Evolutionary conservation across 495 filamentous ascomycete species (phyloP).

Genomic region (Collariella sp.): DNA sequence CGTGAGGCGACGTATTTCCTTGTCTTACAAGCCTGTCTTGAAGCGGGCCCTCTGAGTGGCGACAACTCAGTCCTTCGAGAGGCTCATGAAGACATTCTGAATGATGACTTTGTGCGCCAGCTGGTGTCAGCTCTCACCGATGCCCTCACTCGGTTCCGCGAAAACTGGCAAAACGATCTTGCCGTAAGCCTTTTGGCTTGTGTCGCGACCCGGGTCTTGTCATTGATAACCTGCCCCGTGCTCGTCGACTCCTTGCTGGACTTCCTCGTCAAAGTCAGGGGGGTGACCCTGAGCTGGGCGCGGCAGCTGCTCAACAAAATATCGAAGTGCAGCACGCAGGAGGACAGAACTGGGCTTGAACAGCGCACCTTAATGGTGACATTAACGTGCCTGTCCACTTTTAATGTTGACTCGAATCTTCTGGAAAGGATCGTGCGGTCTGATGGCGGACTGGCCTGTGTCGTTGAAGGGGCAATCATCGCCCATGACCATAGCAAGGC

Average conservation of each 20-base stretch:
- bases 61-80: background rate
- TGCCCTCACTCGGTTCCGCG: conserved; percentile 6
- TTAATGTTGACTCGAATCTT: conserved; percentile 1
- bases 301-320: conserved; percentile 1
- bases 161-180: conserved; percentile 19
- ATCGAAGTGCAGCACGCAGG: background rate
- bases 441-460: background rate
- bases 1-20: conserved; percentile 38
- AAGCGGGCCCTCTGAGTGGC: conserved; percentile 33
- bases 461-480: conserved; percentile 8
- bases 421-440: conserved; percentile 1
- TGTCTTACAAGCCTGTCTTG: conserved; percentile 42
- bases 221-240: background rate
- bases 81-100: conserved; percentile 1
- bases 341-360: background rate
- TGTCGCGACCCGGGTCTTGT: conserved; percentile 14
- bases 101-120: background rate
- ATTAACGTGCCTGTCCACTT: conserved; percentile 10
- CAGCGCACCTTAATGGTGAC: conserved; percentile 5
- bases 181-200: conserved; percentile 13
- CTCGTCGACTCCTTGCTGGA: conserved; percentile 1
- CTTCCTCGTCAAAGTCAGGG: conserved; percentile 5
- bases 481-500: conserved; percentile 5
- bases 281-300: conserved; percentile 12
- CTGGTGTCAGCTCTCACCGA: background rate